Base-by-base conservation (phyloP, 2,329 filamentous ascomycete genomes). In the Grosmannia serpens region DNA sequence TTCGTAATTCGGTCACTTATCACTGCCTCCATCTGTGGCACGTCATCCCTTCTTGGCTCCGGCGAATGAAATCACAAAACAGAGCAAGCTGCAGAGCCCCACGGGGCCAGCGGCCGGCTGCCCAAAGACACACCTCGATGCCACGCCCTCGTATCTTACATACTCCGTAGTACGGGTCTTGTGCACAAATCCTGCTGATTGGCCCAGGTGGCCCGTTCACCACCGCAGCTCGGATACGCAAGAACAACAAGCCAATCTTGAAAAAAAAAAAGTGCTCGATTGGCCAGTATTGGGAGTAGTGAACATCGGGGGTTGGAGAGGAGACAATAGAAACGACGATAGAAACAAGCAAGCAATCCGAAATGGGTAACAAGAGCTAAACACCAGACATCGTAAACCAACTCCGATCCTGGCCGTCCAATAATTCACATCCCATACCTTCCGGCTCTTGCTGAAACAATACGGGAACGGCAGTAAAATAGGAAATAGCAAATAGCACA, bases 381-480 rank as follows among this genome's bases (percentile, higher is more conserved):
- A 46, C 35, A 26, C 38, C 38, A 47, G 53, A 22, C 53, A 47
- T 47, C 41, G 27, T 55, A 58, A 38, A 20, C 56, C 49, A 58
- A 58, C 56, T 58, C 56, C 56, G 41, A 31, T 53, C 50, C 56
- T 53, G 38, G 50, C n/a, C 35, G 56, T 58, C 56, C 56, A 53
- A 53, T 58, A 31, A 33, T 46, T 49, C 38, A 22, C 56, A 20
- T 26, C n/a, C 49, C 49, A 33, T 15, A 29, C 50, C 47, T 27
- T 41, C 47, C 24, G 27, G 47, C 8, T 47, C 47, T 47, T 52
- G 55, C 55, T 50, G 54, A 57, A 57, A 41, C 24, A 46, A 46
- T 17, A 46, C 15, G 38, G 20, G n/a, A 44, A 53, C 11, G 20
- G 27, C 33, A 22, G 24, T 15, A 53, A 47, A 24, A 50, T 44